Evolutionary conservation across 2,329 filamentous ascomycete genomes (phyloP).

Genomic region (Hirsutella minnesotensis): DNA sequence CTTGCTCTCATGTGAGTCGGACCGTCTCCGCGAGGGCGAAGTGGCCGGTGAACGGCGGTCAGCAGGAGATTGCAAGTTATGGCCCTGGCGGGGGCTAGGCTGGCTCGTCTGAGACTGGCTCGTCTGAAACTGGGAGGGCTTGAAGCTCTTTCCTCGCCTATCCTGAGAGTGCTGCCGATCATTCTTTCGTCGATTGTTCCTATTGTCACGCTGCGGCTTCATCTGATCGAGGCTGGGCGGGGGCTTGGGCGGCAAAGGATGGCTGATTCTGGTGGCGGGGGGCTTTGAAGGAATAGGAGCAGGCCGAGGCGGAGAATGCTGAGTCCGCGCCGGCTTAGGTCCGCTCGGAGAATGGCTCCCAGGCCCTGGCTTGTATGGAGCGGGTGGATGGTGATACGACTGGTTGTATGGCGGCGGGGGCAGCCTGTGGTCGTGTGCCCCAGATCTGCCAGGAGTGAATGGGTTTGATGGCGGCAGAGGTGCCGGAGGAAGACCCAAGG

Average conservation of each 20-base stretch:
- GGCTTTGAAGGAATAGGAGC: conserved; percentile 5
- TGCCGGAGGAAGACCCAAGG: conserved; percentile 8
- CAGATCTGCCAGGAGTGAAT: neutral
- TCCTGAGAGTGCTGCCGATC: conserved; percentile 19
- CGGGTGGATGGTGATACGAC: neutral
- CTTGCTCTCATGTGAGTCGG: neutral
- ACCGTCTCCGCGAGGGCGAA: neutral
- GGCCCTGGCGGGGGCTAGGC: neutral
- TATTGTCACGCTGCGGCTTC: conserved; percentile 16
- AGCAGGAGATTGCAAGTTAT: neutral
- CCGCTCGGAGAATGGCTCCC: neutral
- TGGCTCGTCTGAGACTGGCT: neutral
- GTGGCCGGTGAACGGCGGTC: neutral
- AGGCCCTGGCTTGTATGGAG: neutral
- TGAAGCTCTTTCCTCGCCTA: conserved; percentile 14
- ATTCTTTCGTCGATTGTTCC: conserved; percentile 16
- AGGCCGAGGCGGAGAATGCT: neutral
- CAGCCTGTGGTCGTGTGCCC: conserved; percentile 2
- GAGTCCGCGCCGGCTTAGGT: conserved; percentile 1
- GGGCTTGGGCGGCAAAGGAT: conserved; percentile 20
- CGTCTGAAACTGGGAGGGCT: conserved; percentile 3
- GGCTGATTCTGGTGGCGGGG: conserved; percentile 5
- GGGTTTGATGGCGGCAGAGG: conserved; percentile 2
- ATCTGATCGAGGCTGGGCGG: conserved; percentile 15
- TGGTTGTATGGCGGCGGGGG: neutral